Evolutionary conservation across 768 basidiomycete genomes (phyloP).

Genomic region (Mycena chlorophos): DNA sequence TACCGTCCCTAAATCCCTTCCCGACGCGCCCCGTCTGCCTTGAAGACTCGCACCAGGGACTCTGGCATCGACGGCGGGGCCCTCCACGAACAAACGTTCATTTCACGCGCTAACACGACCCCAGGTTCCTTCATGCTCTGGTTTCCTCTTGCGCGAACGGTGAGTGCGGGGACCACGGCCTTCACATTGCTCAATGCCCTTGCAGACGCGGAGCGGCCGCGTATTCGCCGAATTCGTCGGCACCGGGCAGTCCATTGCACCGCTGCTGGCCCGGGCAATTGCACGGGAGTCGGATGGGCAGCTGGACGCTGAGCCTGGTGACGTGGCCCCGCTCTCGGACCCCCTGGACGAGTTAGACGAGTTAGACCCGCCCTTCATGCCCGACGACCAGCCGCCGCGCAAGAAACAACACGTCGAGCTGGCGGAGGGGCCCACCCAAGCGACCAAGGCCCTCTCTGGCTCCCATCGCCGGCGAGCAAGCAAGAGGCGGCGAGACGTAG

Average conservation of each 20-base stretch:
- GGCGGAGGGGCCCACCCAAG: too few relatives aligned
- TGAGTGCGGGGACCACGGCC: too few relatives aligned
- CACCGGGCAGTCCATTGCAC: not conserved
- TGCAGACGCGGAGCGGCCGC: not conserved
- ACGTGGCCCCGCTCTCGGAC: not conserved
- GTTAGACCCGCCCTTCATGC: not conserved
- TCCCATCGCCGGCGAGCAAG: not conserved
- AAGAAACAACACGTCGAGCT: not conserved
- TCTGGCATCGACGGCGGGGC: too few relatives aligned
- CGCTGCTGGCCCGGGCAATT: not conserved
- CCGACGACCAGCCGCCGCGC: not conserved
- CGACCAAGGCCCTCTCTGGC: not conserved
- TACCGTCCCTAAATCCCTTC: too few relatives aligned
- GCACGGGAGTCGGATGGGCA: not conserved
- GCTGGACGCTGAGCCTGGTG: not conserved
- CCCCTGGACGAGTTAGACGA: too few relatives aligned
- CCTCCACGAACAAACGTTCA: too few relatives aligned
- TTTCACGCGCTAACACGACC: too few relatives aligned
- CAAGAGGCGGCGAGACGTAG: not conserved
- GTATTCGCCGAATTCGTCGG: not conserved
- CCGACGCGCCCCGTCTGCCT: too few relatives aligned
- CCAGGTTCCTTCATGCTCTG: too few relatives aligned
- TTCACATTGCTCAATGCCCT: too few relatives aligned
- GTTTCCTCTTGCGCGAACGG: too few relatives aligned
- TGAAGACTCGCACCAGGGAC: too few relatives aligned